phyloP scores from a whole-genome alignment of 164 flowering plant genomes.

The Warburgia ugandensis region DNA sequence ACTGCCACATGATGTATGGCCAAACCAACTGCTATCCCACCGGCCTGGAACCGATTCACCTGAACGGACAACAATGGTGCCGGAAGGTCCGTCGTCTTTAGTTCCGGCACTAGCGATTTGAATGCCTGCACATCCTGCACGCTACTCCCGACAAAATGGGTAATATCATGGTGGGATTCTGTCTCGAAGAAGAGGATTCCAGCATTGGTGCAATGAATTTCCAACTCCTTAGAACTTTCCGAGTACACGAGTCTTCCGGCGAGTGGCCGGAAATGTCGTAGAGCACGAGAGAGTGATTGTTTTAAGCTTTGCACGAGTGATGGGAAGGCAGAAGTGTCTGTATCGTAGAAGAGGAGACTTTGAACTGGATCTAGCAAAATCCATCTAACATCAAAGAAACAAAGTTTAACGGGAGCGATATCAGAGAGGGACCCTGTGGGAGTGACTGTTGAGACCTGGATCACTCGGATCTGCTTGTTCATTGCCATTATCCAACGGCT shows the following conservation, averaged over 20 bases:
- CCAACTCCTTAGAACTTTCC: neutral
- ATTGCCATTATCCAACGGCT: no score
- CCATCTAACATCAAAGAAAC: neutral
- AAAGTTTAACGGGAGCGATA: neutral
- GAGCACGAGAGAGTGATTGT: neutral
- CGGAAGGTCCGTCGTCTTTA: neutral
- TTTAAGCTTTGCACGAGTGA: neutral
- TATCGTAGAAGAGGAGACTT: neutral
- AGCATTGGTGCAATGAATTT: neutral
- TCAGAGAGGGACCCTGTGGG: no score
- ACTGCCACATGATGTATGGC: neutral
- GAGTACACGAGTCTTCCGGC: constrained; percentile 1
- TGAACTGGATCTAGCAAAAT: neutral
- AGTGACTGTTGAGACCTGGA: neutral
- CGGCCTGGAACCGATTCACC: neutral
- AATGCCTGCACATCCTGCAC: neutral
- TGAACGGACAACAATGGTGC: neutral
- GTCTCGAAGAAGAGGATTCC: neutral
- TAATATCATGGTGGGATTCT: neutral
- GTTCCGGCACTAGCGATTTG: neutral
- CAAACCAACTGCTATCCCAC: neutral
- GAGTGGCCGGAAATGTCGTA: neutral
- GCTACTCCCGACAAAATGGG: neutral
- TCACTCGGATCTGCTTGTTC: neutral
- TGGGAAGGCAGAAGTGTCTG: neutral